Evolutionary conservation across 176 grass and related monocot species (phyloP), one percentile per base, ranked within the genome.

Genomic region (Olyra latifolia): DNA sequence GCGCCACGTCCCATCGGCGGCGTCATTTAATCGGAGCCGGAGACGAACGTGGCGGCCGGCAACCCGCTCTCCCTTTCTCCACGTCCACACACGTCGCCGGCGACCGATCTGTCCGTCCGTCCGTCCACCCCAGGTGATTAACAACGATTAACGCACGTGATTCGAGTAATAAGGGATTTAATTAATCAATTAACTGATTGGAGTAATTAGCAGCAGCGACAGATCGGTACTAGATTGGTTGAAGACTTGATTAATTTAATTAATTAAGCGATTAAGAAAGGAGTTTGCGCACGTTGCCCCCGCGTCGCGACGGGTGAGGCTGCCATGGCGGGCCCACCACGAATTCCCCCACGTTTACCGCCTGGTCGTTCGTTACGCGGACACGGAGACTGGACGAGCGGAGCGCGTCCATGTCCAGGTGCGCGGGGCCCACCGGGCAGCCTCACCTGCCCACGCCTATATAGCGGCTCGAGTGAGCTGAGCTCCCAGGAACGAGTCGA

Each of bases 361-460:
- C 55, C 67, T 80, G 76, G 82, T 82, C 85, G 58, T 56, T 85
- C 85, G 58, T 56, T 19, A 90, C 88, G 85, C 91, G 88, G 81
- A 67, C 27, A 32, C 39, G 76, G 41, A 38, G 87, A 90, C 86
- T 62, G 58, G 62, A 19, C 20, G 14, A 56, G 14, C 64, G 35
- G n/a, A 66, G 52, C 91, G 72, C 81, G 54, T 82, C 35, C 61
- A 6, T 14, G 38, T 50, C 38, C 28, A 7, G 76, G 32, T 35
- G 63, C 62, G 47, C 8, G 12, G 58, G 53, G 4, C 63, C 72
- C 55, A 39, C 43, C 20, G 0, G 38, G 0, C 74, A 87, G 65
- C 22, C 16, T 66, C 68, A 16, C 48, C 2, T 10, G 1, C 69
- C 24, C 23, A 59, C 6, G 66, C 68, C 61, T 86, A 77, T 91